Evolutionary conservation across 2,329 filamentous ascomycete species (phyloP), one percentile per base, ranked within the genome.

Genomic region (Dryadomyces sulphureus): DNA sequence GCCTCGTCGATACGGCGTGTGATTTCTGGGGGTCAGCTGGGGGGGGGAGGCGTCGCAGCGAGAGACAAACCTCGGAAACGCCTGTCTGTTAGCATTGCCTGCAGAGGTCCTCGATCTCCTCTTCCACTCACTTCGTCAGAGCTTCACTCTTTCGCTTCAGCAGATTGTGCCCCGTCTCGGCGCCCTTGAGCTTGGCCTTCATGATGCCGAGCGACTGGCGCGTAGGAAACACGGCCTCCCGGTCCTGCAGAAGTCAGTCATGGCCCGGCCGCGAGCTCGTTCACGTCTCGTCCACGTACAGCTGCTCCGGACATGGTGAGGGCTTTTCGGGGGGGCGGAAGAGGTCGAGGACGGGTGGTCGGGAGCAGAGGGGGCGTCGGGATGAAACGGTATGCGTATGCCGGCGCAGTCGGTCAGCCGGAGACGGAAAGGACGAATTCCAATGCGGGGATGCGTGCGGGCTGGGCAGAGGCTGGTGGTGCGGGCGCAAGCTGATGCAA

Each of bases 111-210:
- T 3, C 6, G 27, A 32, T 21, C 17, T 16, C 27, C 1, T n/a
- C 14, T 17, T 5, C 12, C 6, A 63, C 75, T 46, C 73, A 93
- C 87, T 98, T 98, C 54, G 92, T 98, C 52, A 98, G 71, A 56
- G 92, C 92, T 67, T 98, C 92, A 64, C 89, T 95, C 73, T 98
- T 98, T 60, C 92, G 76, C 73, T 98, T 98, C 52, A 98, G 70
- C 61, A 98, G 70, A 64, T 84, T 94, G 69, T 98, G 90, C 42
- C 92, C 92, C 40, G 79, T 87, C 64, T 90, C 83, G 47, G 84
- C 84, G 51, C 84, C 90, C 72, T 96, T 96, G 60, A 98, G 79
- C 73, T 98, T 98, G 54, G 82, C 79, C 69, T 96, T 96, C 90
- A 98, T 98, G 61, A 93, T 67, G 54, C 88, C 89, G 67, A 98